Conservation (phyloP, 192 early-diverging fungal genomes). For the Gorgonomyces haynaldii region DNA sequence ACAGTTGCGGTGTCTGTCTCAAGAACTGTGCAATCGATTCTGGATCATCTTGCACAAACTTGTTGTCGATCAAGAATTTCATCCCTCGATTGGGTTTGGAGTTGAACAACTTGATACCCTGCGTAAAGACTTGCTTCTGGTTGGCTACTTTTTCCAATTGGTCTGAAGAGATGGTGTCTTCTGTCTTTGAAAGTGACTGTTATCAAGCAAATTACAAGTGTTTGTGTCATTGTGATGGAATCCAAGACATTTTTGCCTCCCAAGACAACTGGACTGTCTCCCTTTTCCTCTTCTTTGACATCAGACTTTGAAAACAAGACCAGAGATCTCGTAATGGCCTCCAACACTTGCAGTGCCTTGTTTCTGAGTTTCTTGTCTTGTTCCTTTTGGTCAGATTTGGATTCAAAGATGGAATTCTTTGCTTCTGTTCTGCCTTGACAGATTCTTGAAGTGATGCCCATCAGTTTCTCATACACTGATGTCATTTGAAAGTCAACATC, state of each 20-base stretch:
- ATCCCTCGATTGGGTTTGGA: conserved; percentile 40
- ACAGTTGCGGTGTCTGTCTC: conserved; percentile 24
- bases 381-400: conserved; percentile 19
- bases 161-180: too few species aligned
- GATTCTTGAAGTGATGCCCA: conserved; percentile 29
- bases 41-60: conserved; percentile 31
- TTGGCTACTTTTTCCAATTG: conserved; percentile 33
- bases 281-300: conserved; percentile 1
- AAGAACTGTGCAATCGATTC: conserved; percentile 37
- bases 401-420: conserved; percentile 16
- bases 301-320: too few species aligned
- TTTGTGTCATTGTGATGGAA: conserved; percentile 26
- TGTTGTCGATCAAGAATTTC: conserved; percentile 30
- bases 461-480: conserved; percentile 40
- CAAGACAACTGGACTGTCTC: conserved; percentile 22
- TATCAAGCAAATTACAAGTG: conserved; percentile 7
- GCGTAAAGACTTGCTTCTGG: conserved; percentile 30
- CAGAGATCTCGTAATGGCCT: conserved; percentile 36
- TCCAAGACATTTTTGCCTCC: conserved; percentile 34
- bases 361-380: conserved; percentile 34
- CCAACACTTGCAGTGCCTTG: conserved; percentile 28
- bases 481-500: conserved; percentile 42
- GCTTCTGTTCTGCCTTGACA: conserved; percentile 38
- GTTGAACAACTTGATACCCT: conserved; percentile 38
- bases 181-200: too few species aligned